phyloP scores from a whole-genome alignment of 2,329 filamentous ascomycete species.

The Pezicula carpinea region DNA sequence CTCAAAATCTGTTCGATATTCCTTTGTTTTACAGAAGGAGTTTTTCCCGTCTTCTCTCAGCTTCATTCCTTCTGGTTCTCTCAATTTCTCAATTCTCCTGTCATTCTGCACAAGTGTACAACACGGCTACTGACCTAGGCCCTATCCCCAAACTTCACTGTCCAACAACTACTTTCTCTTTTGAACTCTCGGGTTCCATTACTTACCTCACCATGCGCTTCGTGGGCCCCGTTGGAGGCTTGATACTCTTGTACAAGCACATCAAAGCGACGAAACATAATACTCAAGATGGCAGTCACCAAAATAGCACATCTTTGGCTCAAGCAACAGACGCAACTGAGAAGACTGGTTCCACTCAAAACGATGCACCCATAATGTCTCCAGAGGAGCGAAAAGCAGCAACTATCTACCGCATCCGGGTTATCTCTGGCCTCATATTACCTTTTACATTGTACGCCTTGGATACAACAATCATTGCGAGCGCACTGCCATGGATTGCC shows the following conservation, averaged over 20 bases:
- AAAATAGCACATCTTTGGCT: not conserved
- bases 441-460: slow-evolving; percentile 58
- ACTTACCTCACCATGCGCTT: not conserved
- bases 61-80: no score
- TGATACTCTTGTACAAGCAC: not conserved
- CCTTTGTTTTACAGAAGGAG: not conserved
- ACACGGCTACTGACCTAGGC: not conserved
- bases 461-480: slow-evolving; percentile 59
- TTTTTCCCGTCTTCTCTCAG: not conserved
- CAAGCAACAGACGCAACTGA: not conserved
- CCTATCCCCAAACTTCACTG: not conserved
- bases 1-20: not conserved
- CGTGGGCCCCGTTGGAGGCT: not conserved
- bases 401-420: slow-evolving; percentile 47
- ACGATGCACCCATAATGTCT: slow-evolving; percentile 5
- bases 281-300: not conserved
- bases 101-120: not conserved
- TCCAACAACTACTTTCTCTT: no score
- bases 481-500: slow-evolving; percentile 56
- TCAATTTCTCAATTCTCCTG: not conserved
- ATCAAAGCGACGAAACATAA: not conserved
- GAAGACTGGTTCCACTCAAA: not conserved
- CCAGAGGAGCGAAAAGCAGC: slow-evolving; percentile 27
- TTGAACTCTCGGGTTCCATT: not conserved
- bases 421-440: slow-evolving; percentile 52